Conservation (phyloP, 164 flowering plant genomes). For the Vitis amurensis region DNA sequence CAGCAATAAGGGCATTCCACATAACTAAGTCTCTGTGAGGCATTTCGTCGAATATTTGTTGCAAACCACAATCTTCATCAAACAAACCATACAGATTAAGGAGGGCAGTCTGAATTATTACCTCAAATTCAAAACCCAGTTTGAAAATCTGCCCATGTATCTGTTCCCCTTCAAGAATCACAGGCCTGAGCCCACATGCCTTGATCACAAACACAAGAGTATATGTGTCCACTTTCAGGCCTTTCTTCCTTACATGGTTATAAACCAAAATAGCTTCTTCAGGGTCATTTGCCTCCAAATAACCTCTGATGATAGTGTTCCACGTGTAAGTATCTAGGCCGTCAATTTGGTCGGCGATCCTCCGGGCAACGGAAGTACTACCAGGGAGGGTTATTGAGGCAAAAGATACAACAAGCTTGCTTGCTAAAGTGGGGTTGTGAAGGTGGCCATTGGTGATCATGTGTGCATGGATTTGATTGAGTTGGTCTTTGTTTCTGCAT, state of each 20-base stretch:
- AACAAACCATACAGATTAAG: slow-evolving; percentile 31
- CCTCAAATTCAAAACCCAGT: slow-evolving; percentile 33
- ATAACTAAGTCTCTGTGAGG: slow-evolving; percentile 29
- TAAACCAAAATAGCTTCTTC: slow-evolving; percentile 28
- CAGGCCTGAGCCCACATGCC: slow-evolving; percentile 28
- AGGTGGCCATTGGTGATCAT: slow-evolving; percentile 32
- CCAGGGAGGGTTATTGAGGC: slow-evolving; percentile 15
- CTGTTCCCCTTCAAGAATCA: slow-evolving; percentile 17
- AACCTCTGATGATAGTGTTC: slow-evolving; percentile 40
- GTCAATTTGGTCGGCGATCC: slow-evolving; percentile 21
- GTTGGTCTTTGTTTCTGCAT: slow-evolving; percentile 25
- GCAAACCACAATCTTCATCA: slow-evolving; percentile 18
- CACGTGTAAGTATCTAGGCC: slow-evolving; percentile 36
- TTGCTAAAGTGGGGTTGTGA: slow-evolving; percentile 19
- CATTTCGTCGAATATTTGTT: slow-evolving; percentile 31
- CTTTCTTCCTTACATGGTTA: slow-evolving; percentile 25
- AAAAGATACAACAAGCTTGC: slow-evolving; percentile 26
- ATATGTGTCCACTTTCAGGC: slow-evolving; percentile 26
- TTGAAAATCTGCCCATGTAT: slow-evolving; percentile 31
- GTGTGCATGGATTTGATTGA: slow-evolving; percentile 37
- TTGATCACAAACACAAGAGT: slow-evolving; percentile 29
- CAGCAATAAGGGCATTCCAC: slow-evolving; percentile 36
- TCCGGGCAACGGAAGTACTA: slow-evolving; percentile 13
- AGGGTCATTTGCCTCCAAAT: slow-evolving; percentile 25
- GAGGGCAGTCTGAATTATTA: slow-evolving; percentile 30